Percentiles rank a stretch among this genome's conserved stretches.
Evolutionary conservation across 176 grass and related monocot genomes (phyloP).

Genomic region (Panicum miliaceum): DNA sequence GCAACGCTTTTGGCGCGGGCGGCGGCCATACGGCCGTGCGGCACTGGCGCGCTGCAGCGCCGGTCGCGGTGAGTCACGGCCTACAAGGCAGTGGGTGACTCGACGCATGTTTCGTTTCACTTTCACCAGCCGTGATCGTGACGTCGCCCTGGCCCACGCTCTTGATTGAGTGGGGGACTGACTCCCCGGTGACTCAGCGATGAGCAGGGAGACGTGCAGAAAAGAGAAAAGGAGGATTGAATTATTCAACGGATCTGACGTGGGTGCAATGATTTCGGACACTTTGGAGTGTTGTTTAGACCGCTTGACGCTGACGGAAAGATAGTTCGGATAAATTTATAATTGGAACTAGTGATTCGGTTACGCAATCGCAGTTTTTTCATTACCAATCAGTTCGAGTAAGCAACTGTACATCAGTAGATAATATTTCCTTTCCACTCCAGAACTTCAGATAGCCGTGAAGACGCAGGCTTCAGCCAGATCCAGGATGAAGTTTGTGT

Average conservation of each 20-base stretch:
- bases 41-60: neutral
- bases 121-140: neutral
- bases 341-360: neutral
- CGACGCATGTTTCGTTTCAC: neutral
- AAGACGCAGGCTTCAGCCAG: neutral
- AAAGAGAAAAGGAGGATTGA: neutral
- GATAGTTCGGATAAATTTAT: neutral
- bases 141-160: neutral
- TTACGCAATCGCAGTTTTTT: neutral
- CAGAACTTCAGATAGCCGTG: neutral
- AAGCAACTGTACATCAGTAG: neutral
- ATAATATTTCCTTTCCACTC: neutral
- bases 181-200: slow-evolving; percentile 37
- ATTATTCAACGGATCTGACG: slow-evolving; percentile 18
- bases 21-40: neutral
- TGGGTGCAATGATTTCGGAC: neutral
- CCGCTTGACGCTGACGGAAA: neutral
- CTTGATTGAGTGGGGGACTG: neutral
- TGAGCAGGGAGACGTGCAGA: neutral
- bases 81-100: neutral
- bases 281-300: slow-evolving; percentile 3
- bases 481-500: neutral
- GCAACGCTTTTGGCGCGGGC: neutral
- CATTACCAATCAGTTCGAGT: no score
- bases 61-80: neutral